These are phyloP conservation scores for Aristolochia californica DNA, from an alignment of 164 flowering plant species.

Conservation along the genomic window DNA sequence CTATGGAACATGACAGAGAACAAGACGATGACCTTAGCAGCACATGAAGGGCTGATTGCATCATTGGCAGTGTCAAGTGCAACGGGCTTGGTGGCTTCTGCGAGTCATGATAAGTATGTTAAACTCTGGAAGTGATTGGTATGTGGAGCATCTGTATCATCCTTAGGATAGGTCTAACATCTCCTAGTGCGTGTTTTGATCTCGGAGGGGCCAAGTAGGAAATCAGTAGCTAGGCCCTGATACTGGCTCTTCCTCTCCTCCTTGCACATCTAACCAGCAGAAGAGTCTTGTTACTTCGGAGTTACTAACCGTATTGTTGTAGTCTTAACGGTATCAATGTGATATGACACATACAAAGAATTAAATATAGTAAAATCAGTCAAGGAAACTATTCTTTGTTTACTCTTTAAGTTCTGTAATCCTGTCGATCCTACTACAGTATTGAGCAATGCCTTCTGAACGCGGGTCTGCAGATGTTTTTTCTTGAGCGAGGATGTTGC, in stretches of 20 bases:
- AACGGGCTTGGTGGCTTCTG: constrained; percentile 62
- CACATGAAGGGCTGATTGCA: constrained; percentile 55
- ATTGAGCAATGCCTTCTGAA: too few species aligned
- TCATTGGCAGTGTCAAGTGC: constrained; percentile 49
- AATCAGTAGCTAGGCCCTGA: too few species aligned
- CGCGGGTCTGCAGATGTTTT: too few species aligned
- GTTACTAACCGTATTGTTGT: not conserved
- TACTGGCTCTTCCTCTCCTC: too few species aligned
- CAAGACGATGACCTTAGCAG: constrained; percentile 62
- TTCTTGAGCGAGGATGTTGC: too few species aligned
- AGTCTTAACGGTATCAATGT: too few species aligned
- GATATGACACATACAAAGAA: too few species aligned
- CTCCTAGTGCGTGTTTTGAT: not conserved
- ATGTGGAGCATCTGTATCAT: not conserved
- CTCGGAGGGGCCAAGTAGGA: too few species aligned
- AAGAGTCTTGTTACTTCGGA: not conserved
- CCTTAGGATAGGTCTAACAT: not conserved
- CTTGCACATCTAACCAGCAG: not conserved
- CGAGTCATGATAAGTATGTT: constrained; percentile 62
- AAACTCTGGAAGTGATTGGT: constrained; percentile 62
- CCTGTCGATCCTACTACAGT: too few species aligned
- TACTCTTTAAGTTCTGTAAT: too few species aligned
- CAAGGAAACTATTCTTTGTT: too few species aligned
- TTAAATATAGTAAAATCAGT: too few species aligned
- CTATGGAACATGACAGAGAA: constrained; percentile 69